Conservation (phyloP, 2,329 filamentous ascomycete genomes). For the Aspergillus floridensis region DNA sequence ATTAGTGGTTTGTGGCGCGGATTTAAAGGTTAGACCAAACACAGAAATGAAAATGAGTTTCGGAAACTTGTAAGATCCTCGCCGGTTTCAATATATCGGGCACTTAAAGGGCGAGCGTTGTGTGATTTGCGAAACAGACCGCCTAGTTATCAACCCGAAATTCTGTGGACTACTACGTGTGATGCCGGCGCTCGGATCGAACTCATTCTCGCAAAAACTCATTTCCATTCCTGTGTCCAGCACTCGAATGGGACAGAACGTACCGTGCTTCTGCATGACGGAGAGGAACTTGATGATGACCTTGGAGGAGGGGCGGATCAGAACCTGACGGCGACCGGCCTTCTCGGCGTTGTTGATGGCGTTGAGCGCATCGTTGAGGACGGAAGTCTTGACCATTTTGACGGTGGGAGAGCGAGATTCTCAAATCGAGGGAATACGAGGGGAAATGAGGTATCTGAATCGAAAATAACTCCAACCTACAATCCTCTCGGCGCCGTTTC, state of each 20-base stretch:
- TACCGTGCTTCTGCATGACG: conserved; percentile 99
- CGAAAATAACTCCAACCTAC: not conserved
- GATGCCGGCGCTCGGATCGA: not conserved
- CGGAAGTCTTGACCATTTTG: conserved; percentile 99
- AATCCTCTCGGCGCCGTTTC: conserved; percentile 3
- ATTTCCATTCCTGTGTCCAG: not conserved
- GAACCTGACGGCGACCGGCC: conserved; percentile 97
- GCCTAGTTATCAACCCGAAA: conserved; percentile 99
- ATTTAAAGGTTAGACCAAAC: conserved; percentile 88
- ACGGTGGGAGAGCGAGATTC: conserved; percentile 56
- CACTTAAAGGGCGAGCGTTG: conserved; percentile 99
- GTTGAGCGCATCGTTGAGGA: conserved; percentile 99
- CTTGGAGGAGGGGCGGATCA: conserved; percentile 98
- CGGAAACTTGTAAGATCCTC: conserved; percentile 97
- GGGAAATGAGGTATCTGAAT: conserved; percentile 40
- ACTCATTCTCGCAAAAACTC: not conserved
- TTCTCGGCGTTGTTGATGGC: conserved; percentile 99
- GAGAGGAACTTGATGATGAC: conserved; percentile 99
- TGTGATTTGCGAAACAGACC: conserved; percentile 75
- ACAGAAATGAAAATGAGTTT: conserved; percentile 52
- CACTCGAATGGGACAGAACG: conserved; percentile 42
- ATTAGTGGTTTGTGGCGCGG: conserved; percentile 75
- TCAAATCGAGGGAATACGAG: conserved; percentile 44
- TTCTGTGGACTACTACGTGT: conserved; percentile 16
- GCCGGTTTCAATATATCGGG: conserved; percentile 85